Evolutionary conservation across 495 filamentous ascomycete genomes (phyloP).

Genomic region (Aspergillus homomorphus): DNA sequence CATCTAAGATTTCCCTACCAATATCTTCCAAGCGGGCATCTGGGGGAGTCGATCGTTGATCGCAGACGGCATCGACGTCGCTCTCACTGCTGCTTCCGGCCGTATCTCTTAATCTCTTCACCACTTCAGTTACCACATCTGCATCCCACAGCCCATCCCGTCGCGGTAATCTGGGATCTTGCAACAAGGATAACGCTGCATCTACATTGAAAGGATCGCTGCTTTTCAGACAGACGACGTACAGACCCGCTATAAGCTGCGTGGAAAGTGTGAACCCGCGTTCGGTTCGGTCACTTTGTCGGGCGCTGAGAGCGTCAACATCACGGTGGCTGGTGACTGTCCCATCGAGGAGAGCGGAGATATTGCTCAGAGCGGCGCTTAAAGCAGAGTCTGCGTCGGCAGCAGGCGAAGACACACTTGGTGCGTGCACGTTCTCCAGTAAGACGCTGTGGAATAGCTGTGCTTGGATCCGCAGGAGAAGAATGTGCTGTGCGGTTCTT

Average conservation of each 20-base stretch:
- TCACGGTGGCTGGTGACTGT: no score
- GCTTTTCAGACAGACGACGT: conserved; percentile 23
- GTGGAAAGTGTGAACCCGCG: conserved; percentile 20
- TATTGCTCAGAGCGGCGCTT: not conserved
- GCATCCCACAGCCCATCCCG: conserved; percentile 27
- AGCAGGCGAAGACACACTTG: not conserved
- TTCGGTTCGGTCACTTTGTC: not conserved
- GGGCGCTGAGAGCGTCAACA: not conserved
- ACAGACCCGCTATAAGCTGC: conserved; percentile 20
- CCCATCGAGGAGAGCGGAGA: not conserved
- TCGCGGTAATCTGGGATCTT: conserved; percentile 6
- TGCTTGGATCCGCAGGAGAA: conserved; percentile 14
- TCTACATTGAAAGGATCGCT: conserved; percentile 4
- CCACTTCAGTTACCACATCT: conserved; percentile 6
- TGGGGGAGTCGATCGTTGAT: not conserved
- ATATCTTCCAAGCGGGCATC: no score
- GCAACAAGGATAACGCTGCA: conserved; percentile 14
- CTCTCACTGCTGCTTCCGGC: not conserved
- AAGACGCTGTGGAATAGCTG: conserved; percentile 15
- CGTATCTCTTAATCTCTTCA: not conserved
- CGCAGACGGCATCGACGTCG: not conserved
- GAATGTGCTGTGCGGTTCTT: conserved; percentile 1
- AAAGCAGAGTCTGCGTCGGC: not conserved
- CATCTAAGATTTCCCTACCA: not conserved
- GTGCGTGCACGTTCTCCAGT: not conserved